A percentile compares a stretch with the other conserved stretches of the same genome.
Conservation (phyloP, 208 protist genomes). For the Entamoeba invadens region DNA sequence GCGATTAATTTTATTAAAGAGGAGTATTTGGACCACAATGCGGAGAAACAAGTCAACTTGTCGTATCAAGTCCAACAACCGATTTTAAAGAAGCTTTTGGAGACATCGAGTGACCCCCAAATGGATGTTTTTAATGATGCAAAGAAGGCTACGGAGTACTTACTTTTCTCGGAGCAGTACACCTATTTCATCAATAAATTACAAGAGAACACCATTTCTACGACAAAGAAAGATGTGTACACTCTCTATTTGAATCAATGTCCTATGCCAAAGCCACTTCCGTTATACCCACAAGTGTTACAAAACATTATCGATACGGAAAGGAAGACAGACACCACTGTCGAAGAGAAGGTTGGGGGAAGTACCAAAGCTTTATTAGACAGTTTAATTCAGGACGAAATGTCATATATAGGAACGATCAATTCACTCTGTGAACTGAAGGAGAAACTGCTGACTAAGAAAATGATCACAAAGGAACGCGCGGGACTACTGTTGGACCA, state of each 20-base stretch:
- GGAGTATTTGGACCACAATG: background rate
- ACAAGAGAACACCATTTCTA: background rate
- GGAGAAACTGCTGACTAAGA: background rate
- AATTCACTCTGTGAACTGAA: background rate
- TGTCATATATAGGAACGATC: background rate
- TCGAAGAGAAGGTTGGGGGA: background rate
- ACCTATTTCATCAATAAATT: background rate
- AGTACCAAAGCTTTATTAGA: background rate
- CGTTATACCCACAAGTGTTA: background rate
- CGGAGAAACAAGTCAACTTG: background rate
- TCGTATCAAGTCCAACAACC: background rate
- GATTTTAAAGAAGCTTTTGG: background rate
- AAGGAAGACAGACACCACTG: background rate
- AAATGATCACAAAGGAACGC: background rate
- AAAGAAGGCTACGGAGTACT: background rate
- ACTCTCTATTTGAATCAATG: background rate
- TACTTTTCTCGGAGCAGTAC: background rate
- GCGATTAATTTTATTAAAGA: background rate
- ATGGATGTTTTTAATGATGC: background rate
- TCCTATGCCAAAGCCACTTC: background rate
- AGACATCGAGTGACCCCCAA: background rate
- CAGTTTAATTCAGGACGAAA: background rate
- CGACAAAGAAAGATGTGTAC: background rate
- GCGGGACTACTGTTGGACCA: background rate
- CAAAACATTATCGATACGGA: background rate